A percentile compares a stretch with the other conserved stretches of the same genome.
phyloP scores from a whole-genome alignment of 495 filamentous ascomycete species.

The Chaetomium fimeti region DNA sequence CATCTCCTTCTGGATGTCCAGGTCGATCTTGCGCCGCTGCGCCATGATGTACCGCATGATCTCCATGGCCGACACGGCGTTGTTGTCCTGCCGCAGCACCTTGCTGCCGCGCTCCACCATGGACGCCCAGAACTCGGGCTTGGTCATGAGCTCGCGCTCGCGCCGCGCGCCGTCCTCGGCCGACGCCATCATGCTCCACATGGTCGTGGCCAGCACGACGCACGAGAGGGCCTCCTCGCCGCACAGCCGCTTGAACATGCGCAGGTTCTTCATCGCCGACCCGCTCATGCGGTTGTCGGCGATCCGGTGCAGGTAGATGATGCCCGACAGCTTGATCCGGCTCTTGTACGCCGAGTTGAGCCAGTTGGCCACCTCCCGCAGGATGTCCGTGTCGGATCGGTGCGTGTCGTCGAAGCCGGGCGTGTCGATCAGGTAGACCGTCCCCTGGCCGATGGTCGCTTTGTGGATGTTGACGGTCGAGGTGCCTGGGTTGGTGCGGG shows the following conservation, averaged over 20 bases:
- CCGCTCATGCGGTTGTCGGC: constrained; percentile 39
- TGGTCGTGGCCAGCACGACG: constrained; percentile 44
- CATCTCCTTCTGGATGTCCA: constrained; percentile 7
- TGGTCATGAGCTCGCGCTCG: constrained; percentile 35
- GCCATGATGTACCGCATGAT: constrained; percentile 1
- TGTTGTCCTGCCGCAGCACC: constrained; percentile 24
- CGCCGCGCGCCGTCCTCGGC: constrained; percentile 32
- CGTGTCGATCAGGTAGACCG: constrained; percentile 38
- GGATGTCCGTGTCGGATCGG: constrained; percentile 38
- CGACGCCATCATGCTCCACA: constrained; percentile 32
- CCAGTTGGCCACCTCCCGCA: constrained; percentile 36
- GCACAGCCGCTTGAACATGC: constrained; percentile 46
- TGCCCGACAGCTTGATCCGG: constrained; percentile 27
- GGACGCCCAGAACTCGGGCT: constrained; percentile 39
- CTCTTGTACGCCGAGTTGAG: constrained; percentile 22
- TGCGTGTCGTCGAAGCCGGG: constrained; percentile 46
- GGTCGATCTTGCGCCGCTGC: neutral
- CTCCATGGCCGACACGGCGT: neutral
- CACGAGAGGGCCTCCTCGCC: constrained; percentile 36
- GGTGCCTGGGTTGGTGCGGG: neutral
- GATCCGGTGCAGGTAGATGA: constrained; percentile 50
- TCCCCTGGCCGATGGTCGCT: neutral
- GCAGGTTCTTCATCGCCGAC: constrained; percentile 39
- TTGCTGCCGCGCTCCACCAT: constrained; percentile 35
- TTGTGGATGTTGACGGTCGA: neutral